Evolutionary conservation across 148 eudicot genomes (phyloP).

Genomic region (Chenopodium quinoa): DNA sequence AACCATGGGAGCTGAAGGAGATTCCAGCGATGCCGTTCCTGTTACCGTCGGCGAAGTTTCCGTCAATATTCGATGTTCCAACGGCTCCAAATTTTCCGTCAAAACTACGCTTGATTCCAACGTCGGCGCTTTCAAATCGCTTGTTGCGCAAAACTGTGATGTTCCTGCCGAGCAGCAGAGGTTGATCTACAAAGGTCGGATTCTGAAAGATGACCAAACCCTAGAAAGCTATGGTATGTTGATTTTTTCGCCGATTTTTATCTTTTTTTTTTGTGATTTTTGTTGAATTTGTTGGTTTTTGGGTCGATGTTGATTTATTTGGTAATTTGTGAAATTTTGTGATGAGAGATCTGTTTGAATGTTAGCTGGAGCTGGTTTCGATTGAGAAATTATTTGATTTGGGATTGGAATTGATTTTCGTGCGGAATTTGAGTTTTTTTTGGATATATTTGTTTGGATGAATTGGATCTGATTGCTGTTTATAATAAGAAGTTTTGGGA

Average conservation of each 20-base stretch:
- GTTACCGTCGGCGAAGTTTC: slow-evolving; percentile 40
- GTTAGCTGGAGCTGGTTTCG: background rate
- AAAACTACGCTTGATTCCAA: slow-evolving; percentile 50
- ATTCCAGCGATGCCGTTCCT: slow-evolving; percentile 31
- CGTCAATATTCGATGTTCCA: slow-evolving; percentile 74
- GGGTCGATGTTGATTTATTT: background rate
- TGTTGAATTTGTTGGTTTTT: slow-evolving; percentile 4
- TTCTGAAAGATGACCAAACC: slow-evolving; percentile 88
- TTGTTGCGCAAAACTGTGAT: slow-evolving; percentile 63
- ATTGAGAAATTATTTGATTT: background rate
- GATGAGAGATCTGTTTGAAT: slow-evolving; percentile 13
- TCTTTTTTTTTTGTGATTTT: background rate
- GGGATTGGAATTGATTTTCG: background rate
- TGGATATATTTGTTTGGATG: background rate
- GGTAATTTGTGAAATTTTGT: background rate
- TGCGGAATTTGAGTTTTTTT: background rate
- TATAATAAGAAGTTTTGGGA: no score
- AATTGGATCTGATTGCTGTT: background rate
- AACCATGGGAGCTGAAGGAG: slow-evolving; percentile 59
- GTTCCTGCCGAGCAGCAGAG: slow-evolving; percentile 86
- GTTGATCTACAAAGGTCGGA: slow-evolving; percentile 89
- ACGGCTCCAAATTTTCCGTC: slow-evolving; percentile 72
- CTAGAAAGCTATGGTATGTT: slow-evolving; percentile 71
- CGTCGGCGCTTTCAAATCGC: slow-evolving; percentile 54
- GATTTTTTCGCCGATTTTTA: background rate